Conservation (phyloP, 1,284 basidiomycete genomes). For the Anthracocystis panici-leucophaei region DNA sequence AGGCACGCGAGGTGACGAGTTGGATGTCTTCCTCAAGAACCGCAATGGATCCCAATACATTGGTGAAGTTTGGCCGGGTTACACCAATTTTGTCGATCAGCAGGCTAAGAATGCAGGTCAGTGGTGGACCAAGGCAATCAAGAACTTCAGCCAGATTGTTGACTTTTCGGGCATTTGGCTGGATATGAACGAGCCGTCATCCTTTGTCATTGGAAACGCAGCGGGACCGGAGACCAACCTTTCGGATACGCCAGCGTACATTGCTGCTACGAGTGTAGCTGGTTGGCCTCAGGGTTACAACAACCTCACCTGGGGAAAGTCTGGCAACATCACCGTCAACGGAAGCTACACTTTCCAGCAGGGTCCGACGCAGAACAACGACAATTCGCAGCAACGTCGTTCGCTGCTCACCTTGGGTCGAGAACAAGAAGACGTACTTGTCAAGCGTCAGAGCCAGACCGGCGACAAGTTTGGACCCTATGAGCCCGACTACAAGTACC, state of each 20-base stretch:
- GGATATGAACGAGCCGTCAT: conserved; percentile 60
- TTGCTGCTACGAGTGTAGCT: conserved; percentile 39
- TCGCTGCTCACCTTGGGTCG: not conserved
- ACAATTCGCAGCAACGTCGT: conserved; percentile 18
- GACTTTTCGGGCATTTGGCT: conserved; percentile 57
- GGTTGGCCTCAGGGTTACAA: conserved; percentile 75
- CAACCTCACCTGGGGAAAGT: conserved; percentile 74
- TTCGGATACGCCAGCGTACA: conserved; percentile 64
- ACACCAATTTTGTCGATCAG: conserved; percentile 46
- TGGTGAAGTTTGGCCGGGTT: conserved; percentile 72
- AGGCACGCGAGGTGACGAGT: conserved; percentile 48
- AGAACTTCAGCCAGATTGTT: conserved; percentile 53
- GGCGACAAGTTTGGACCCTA: conserved; percentile 26
- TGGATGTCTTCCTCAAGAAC: conserved; percentile 60
- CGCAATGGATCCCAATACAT: conserved; percentile 74
- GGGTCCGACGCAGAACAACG: conserved; percentile 43
- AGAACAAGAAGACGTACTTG: conserved; percentile 10
- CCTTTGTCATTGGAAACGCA: conserved; percentile 44
- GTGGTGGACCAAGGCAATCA: conserved; percentile 55
- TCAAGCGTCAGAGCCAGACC: conserved; percentile 10
- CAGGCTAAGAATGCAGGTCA: conserved; percentile 39
- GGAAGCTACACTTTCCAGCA: conserved; percentile 70
- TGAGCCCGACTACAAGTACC: conserved; percentile 42
- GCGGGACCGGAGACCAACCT: conserved; percentile 72
- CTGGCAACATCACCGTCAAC: conserved; percentile 80